Base-by-base conservation (phyloP, 176 grass and related monocot species). In the Musa beccarii region DNA sequence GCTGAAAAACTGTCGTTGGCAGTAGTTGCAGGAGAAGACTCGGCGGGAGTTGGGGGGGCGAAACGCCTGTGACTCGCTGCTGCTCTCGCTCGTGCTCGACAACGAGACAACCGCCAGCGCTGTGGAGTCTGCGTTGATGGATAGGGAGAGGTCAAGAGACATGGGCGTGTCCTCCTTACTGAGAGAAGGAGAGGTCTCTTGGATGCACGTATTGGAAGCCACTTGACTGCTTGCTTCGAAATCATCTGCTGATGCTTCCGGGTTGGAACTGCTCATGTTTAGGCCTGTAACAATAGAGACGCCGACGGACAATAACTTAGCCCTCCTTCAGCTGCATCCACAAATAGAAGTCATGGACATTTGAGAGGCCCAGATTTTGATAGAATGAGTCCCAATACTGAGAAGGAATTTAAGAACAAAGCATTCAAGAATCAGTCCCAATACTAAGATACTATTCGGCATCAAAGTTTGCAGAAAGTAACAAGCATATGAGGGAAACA, bases 21-120 rank as follows among this genome's bases (percentile, higher is more conserved):
- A 84, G 52, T 79, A 84, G 59, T 79, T 79, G 76, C 82, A 84
- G 72, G 82, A 67, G 25, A 84, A 84, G 20, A 84, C 82, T 54
- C 67, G 63, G 1, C 12, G 25, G 11, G 52, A 9, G 20, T 23
- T 55, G 17, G 19, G 57, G 17, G 14, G 4, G 4, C 34, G 34
- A 43, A 4, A 43, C 34, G 34, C 34, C 6, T n/a, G 57, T 7
- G 57, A 61, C 15, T 61, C 57, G 19, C 57, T 61, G 51, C 71
- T 55, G 52, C 71, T 73, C 20, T 55, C 71, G 21, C 71, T 54
- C 15, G 71, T 73, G 51, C 71, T 54, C 52, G 71, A 73, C 11
- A 73, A 54, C 11, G 56, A 51, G 49, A 13, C 17, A 7, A 63
- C 19, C 1, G 71, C 13, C 2, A 11, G n/a, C 17, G 21, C 3